Evolutionary conservation across 371 early-diverging fungal genomes (phyloP), one percentile per base, ranked within the genome.

Genomic region (Syncephalastrum racemosum): DNA sequence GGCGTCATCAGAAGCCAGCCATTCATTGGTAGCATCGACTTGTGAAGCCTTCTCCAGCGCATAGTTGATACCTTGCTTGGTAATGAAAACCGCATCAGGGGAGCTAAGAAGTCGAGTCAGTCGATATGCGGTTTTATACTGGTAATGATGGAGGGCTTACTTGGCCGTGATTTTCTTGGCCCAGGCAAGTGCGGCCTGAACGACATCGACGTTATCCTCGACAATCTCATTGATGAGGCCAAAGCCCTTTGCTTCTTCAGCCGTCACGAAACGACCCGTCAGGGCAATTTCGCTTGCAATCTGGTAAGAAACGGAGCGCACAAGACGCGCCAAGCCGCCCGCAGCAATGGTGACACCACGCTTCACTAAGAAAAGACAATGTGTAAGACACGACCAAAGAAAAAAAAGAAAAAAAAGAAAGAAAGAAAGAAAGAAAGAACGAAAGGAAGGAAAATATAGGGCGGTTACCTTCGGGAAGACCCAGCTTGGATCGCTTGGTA

Each of bases 151-250:
- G 16, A 12, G 19, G 15, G 2, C 59, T 64, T 73, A 73, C 74
- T 70, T 72, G 46, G 73, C 66, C 13, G 62, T 64, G 31, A 76
- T 73, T 50, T 63, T 64, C 18, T 63, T 69, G 12, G 78, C 73
- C 67, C 61, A 73, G 16, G 15, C 56, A 31, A 80, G 53, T 19
- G 73, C 73, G 23, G 60, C 63, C 36, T 67, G 63, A 4, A 73
- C 73, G 3, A 75, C 66, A 54, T 80, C 60, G 15, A 54, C 49
- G 40, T 62, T 55, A 22, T 68, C 57, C 1, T 71, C 63, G n/a
- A 81, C 53, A 15, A 81, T 53, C 49, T 73, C 62, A 24, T 81
- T 79, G 1, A 77, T 77, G 42, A 81, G 54, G 15, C 79, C 81
- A 54, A 69, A 63, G 15, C 51, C 50, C n/a, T 77, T 68, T 6